Conservation (phyloP, 2,329 filamentous ascomycete genomes). For the Pseudonectria buxi region DNA sequence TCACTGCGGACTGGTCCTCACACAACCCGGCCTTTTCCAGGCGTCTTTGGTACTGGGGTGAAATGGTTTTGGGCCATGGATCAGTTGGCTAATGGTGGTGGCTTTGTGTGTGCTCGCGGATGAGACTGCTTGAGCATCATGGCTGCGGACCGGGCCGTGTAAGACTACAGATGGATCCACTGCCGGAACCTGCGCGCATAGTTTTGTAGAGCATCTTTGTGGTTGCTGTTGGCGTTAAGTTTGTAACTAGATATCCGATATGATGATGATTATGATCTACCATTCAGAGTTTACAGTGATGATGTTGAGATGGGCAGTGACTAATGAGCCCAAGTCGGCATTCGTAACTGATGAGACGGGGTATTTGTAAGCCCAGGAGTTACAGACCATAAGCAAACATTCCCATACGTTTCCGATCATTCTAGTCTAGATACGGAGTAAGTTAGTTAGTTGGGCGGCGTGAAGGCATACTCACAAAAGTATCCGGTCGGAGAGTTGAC, state of each 20-base stretch:
- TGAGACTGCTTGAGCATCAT: slow-evolving; percentile 20
- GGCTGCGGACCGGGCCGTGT: not conserved
- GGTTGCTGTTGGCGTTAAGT: slow-evolving; percentile 7
- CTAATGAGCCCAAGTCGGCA: too few relatives aligned
- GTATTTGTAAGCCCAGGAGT: too few relatives aligned
- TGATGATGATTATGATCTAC: too few relatives aligned
- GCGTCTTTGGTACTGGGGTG: slow-evolving; percentile 8
- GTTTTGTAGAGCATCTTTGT: slow-evolving; percentile 11
- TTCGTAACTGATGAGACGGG: too few relatives aligned
- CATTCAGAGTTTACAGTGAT: too few relatives aligned
- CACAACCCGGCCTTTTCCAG: slow-evolving; percentile 16
- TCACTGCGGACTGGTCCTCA: slow-evolving; percentile 34
- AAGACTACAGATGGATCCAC: slow-evolving; percentile 4
- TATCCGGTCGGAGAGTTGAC: slow-evolving; percentile 21
- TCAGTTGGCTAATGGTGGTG: not conserved
- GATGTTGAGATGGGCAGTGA: too few relatives aligned
- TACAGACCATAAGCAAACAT: not conserved
- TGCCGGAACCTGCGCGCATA: slow-evolving; percentile 15
- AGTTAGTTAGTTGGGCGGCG: too few relatives aligned
- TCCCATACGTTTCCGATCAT: slow-evolving; percentile 11
- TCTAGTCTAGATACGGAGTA: too few relatives aligned
- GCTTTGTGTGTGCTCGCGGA: slow-evolving; percentile 16
- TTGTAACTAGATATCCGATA: too few relatives aligned
- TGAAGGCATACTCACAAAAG: slow-evolving; percentile 8
- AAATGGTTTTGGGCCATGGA: slow-evolving; percentile 5